Conservation (phyloP, 257 asterid species). For the Salvia miltiorrhiza region DNA sequence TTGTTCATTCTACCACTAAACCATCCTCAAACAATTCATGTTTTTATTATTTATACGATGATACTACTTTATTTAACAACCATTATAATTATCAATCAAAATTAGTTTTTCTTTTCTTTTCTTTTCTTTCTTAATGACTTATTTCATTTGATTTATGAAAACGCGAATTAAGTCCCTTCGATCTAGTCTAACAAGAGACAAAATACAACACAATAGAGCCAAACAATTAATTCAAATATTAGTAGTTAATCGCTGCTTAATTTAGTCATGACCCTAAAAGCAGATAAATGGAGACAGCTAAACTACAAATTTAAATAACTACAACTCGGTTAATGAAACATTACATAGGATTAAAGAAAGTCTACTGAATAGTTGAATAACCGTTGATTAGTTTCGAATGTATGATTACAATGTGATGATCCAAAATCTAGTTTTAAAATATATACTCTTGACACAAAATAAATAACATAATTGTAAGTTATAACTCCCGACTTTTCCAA, state of each 20-base stretch:
- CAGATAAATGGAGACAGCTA: conserved; percentile 9
- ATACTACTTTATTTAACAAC: no score
- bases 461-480: no score
- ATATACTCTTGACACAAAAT: no score
- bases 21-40: neutral
- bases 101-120: neutral
- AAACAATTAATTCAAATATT: neutral
- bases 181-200: neutral
- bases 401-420: neutral
- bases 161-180: neutral
- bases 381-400: neutral
- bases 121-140: neutral
- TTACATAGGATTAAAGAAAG: neutral
- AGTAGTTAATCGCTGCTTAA: neutral
- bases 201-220: neutral
- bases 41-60: no score
- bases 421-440: no score
- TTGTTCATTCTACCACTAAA: no score
- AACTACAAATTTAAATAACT: conserved; percentile 1
- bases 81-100: neutral
- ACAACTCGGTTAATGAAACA: neutral
- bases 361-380: neutral
- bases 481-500: no score
- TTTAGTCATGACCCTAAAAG: neutral
- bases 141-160: neutral